A percentile compares a stretch with the other conserved stretches of the same genome.
Evolutionary conservation across 2,329 filamentous ascomycete genomes (phyloP).

Genomic region (Samsoniella hepiali): DNA sequence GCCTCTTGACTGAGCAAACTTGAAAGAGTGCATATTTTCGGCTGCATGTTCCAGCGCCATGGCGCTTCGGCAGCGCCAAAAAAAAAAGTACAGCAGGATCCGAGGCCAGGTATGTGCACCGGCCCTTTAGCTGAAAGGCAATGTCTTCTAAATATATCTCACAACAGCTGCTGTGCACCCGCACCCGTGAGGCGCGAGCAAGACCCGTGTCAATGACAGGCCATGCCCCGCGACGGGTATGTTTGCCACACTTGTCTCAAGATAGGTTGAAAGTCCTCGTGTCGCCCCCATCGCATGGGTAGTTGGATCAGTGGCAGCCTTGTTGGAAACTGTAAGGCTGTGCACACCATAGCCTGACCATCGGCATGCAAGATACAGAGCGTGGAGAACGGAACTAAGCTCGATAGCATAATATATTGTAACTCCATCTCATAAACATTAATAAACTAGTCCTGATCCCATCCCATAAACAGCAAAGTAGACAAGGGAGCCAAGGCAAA

Average conservation of each 20-base stretch:
- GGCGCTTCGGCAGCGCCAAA: background rate
- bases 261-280: too few relatives aligned
- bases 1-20: background rate
- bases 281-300: too few relatives aligned
- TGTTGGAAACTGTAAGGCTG: background rate
- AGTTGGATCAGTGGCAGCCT: too few relatives aligned
- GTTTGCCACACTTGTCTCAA: too few relatives aligned
- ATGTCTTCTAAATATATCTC: background rate
- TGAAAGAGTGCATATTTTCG: background rate
- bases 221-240: too few relatives aligned
- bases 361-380: background rate
- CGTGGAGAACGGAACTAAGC: background rate
- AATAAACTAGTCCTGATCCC: background rate
- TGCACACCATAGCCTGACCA: background rate
- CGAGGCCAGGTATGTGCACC: background rate
- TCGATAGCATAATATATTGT: background rate
- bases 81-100: background rate
- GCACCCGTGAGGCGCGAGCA: background rate
- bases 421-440: background rate
- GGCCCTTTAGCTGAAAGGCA: background rate
- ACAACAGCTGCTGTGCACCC: background rate
- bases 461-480: background rate
- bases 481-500: background rate
- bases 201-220: too few relatives aligned
- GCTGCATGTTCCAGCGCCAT: background rate